Evolutionary conservation across 1,284 basidiomycete genomes (phyloP).

Genomic region (Apiotrichum brassicae): DNA sequence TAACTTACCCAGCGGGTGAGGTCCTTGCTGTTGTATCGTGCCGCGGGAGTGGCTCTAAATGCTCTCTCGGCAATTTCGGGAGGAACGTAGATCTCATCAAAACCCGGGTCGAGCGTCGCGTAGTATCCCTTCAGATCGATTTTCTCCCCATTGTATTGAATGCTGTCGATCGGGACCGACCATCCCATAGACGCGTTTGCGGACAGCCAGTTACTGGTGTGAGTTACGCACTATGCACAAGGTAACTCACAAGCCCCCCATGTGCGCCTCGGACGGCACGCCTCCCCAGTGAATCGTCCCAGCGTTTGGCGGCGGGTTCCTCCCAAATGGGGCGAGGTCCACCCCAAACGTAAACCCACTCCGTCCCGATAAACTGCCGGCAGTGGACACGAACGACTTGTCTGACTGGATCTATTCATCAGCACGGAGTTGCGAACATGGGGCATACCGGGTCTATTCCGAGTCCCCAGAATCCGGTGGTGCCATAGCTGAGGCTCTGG

Average conservation of each 20-base stretch:
- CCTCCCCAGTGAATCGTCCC: constrained; percentile 44
- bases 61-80: constrained; percentile 26
- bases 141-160: constrained; percentile 24
- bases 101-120: constrained; percentile 39
- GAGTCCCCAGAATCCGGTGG: constrained; percentile 38
- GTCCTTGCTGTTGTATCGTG: not conserved
- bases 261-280: constrained; percentile 23
- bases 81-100: constrained; percentile 38
- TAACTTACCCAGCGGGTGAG: not conserved
- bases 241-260: constrained; percentile 36
- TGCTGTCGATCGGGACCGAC: constrained; percentile 27
- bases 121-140: constrained; percentile 5
- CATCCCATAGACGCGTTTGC: constrained; percentile 22
- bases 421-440: too few relatives aligned
- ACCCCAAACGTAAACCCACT: constrained; percentile 29
- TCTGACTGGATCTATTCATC: not conserved
- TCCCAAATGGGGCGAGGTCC: constrained; percentile 22
- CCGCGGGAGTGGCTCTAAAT: constrained; percentile 21
- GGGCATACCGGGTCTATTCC: constrained; percentile 36
- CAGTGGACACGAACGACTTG: constrained; percentile 6
- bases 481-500: constrained; percentile 14
- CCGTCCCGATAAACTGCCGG: not conserved
- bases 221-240: not conserved
- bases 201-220: constrained; percentile 36
- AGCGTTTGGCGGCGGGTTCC: constrained; percentile 9